Conservation (phyloP, 2,329 filamentous ascomycete species). For the Aspergillus sp. region DNA sequence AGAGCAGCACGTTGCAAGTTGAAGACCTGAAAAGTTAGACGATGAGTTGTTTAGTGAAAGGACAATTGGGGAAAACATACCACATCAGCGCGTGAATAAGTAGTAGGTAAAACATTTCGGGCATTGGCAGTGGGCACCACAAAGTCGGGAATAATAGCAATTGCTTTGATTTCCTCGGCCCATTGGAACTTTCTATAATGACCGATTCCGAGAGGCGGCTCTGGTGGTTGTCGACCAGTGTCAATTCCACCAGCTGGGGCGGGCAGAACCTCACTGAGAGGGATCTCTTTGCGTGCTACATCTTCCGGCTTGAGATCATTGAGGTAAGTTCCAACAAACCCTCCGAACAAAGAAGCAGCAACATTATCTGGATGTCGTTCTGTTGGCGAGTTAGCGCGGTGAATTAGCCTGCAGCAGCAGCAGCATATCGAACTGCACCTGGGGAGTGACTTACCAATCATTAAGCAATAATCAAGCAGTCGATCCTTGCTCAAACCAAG, state of each 20-base stretch:
- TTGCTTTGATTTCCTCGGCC: constrained; percentile 92
- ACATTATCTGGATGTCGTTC: constrained; percentile 91
- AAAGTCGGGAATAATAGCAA: constrained; percentile 94
- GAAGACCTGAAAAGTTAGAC: constrained; percentile 55
- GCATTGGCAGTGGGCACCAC: constrained; percentile 94
- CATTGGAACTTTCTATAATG: constrained; percentile 96
- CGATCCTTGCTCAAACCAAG: constrained; percentile 75
- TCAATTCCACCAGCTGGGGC: constrained; percentile 87
- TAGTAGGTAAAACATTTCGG: constrained; percentile 75
- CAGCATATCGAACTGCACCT: constrained; percentile 2
- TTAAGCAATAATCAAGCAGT: constrained; percentile 92
- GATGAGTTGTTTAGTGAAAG: background rate
- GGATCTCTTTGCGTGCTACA: constrained; percentile 86
- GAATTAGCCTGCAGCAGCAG: background rate
- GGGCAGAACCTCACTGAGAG: constrained; percentile 88
- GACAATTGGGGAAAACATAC: constrained; percentile 52
- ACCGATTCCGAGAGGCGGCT: constrained; percentile 88
- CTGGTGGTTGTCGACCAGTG: constrained; percentile 80
- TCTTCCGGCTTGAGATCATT: constrained; percentile 90
- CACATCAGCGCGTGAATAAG: constrained; percentile 79
- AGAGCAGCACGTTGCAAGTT: constrained; percentile 93
- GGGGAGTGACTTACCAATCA: constrained; percentile 68
- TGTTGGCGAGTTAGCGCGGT: constrained; percentile 20
- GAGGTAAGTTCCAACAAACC: constrained; percentile 94
- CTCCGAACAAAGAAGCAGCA: constrained; percentile 89